These are phyloP conservation scores for Barnettozyma botsteinii DNA, from an alignment of 805 yeast genomes.

Conservation along the genomic window DNA sequence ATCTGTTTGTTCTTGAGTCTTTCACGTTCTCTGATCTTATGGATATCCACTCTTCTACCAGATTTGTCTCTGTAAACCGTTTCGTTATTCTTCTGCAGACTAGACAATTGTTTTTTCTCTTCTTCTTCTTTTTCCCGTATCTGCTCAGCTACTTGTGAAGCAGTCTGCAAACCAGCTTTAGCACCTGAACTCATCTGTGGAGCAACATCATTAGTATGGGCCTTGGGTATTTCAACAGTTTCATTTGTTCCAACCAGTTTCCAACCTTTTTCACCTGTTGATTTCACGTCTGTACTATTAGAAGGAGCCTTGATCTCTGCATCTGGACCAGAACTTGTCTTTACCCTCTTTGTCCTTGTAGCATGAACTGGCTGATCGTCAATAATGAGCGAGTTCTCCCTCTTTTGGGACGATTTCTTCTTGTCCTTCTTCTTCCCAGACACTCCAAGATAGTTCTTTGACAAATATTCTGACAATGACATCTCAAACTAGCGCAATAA, in stretches of 20 bases:
- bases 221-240: not conserved
- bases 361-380: constrained; percentile 18
- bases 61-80: constrained; percentile 57
- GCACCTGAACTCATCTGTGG: constrained; percentile 28
- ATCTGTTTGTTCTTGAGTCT: constrained; percentile 25
- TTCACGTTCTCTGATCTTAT: constrained; percentile 24
- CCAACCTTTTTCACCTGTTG: constrained; percentile 17
- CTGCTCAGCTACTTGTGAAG: constrained; percentile 35
- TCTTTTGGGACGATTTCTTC: constrained; percentile 13
- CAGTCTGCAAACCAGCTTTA: constrained; percentile 43
- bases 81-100: constrained; percentile 16
- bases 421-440: constrained; percentile 25
- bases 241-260: constrained; percentile 21
- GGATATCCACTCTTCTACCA: constrained; percentile 48
- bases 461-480: constrained; percentile 4
- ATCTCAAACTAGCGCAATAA: too few species aligned
- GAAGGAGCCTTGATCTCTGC: not conserved
- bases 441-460: constrained; percentile 35
- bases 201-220: not conserved
- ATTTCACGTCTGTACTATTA: not conserved
- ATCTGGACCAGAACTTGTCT: not conserved
- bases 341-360: not conserved
- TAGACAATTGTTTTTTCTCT: constrained; percentile 11
- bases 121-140: constrained; percentile 27
- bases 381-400: constrained; percentile 11